A percentile compares a stretch with the other conserved stretches of the same genome.
Evolutionary conservation across 2,329 filamentous ascomycete genomes (phyloP).

Genomic region (Fusarium nygamai): DNA sequence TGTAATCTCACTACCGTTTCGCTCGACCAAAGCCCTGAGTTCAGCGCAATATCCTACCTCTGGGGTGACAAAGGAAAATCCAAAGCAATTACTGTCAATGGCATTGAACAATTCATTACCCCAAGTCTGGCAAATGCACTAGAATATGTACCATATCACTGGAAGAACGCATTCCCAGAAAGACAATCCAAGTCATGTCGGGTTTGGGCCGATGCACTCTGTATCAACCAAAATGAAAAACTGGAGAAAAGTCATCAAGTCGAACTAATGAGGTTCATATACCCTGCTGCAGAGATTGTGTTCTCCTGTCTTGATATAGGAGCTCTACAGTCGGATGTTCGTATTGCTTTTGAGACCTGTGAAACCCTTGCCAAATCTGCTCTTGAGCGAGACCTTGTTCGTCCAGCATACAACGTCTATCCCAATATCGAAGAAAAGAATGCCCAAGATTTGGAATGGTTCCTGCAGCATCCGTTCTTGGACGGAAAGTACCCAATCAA

Average conservation of each 20-base stretch:
- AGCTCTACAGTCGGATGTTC: neutral
- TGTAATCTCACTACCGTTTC: neutral
- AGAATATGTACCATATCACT: neutral
- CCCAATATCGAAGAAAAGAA: neutral
- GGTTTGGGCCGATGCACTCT: conserved; percentile 7
- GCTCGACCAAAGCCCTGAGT: neutral
- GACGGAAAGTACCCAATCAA: neutral
- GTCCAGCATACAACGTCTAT: neutral
- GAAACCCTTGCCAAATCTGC: neutral
- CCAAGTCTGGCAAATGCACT: neutral
- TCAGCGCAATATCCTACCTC: neutral
- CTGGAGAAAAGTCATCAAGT: conserved; percentile 2
- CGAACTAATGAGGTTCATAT: neutral
- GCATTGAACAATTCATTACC: neutral
- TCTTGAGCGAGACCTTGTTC: neutral
- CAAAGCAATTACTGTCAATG: neutral
- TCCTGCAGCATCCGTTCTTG: neutral
- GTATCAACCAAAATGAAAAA: conserved; percentile 1
- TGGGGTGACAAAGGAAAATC: neutral
- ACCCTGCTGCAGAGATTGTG: neutral
- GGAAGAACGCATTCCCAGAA: neutral
- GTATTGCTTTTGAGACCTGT: neutral
- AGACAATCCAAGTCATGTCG: neutral
- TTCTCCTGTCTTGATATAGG: neutral
- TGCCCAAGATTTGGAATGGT: neutral